A percentile compares a stretch with the other conserved stretches of the same genome.
phyloP scores from a whole-genome alignment of 2,329 filamentous ascomycete species.

The Talaromyces verruculosus region DNA sequence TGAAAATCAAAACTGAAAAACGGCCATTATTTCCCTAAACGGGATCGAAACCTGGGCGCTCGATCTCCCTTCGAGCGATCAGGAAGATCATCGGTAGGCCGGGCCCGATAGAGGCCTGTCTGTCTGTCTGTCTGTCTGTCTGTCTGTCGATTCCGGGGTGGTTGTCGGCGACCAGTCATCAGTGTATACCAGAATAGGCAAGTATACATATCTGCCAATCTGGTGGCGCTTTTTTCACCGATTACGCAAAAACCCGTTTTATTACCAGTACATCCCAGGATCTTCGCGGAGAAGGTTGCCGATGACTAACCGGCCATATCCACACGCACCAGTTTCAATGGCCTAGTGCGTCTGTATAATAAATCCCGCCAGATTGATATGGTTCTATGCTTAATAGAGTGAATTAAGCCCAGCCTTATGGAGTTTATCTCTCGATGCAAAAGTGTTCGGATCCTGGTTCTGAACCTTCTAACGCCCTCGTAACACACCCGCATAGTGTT shows the following conservation, averaged over 20 bases:
- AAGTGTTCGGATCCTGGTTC: neutral
- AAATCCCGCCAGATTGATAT: neutral
- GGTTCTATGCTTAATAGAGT: neutral
- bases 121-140: neutral
- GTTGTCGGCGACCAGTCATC: neutral
- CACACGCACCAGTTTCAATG: slow-evolving; percentile 3
- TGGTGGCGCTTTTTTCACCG: slow-evolving; percentile 16
- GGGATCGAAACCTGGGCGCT: neutral
- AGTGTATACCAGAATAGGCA: slow-evolving; percentile 21
- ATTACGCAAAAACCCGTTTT: slow-evolving; percentile 4
- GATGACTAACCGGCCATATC: neutral
- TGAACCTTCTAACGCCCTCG: neutral
- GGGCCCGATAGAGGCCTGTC: slow-evolving; percentile 10
- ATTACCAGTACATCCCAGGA: neutral
- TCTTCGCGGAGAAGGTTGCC: slow-evolving; percentile 14
- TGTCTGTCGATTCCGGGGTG: neutral
- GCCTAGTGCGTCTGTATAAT: slow-evolving; percentile 10
- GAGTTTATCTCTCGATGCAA: neutral
- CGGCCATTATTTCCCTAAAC: slow-evolving; percentile 4
- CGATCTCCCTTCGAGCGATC: neutral
- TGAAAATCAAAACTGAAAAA: neutral
- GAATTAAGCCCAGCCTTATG: slow-evolving; percentile 6
- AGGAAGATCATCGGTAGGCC: slow-evolving; percentile 13
- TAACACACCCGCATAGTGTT: neutral
- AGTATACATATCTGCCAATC: slow-evolving; percentile 18